Conservation (phyloP, 2,329 filamentous ascomycete genomes). For the Apiospora sp. region DNA sequence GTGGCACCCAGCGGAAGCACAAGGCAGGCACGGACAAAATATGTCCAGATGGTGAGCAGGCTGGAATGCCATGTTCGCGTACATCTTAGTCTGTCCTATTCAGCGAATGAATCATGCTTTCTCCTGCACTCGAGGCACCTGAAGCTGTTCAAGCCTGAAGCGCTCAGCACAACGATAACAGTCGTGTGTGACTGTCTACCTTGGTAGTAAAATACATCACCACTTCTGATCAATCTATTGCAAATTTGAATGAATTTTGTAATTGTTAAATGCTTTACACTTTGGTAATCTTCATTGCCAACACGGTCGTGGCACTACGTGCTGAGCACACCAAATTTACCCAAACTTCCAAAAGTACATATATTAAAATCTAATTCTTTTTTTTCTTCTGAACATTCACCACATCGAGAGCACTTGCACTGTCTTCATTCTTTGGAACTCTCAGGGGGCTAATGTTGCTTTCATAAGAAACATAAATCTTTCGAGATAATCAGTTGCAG, state of each 20-base stretch:
- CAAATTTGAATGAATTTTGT: not conserved
- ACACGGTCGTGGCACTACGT: not conserved
- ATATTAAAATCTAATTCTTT: not conserved
- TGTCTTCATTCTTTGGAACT: too few species aligned
- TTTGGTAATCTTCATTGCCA: not conserved
- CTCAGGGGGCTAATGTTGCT: too few species aligned
- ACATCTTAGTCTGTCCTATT: slow-evolving; percentile 1
- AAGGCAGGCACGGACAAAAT: not conserved
- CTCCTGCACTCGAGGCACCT: slow-evolving; percentile 14
- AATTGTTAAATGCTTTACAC: not conserved
- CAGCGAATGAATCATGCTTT: slow-evolving; percentile 22
- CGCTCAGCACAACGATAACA: not conserved
- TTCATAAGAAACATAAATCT: too few species aligned
- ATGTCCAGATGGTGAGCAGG: slow-evolving; percentile 7
- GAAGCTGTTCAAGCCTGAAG: slow-evolving; percentile 7
- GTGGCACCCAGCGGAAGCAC: not conserved
- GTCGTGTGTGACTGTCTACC: slow-evolving; percentile 5
- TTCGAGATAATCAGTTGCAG: too few species aligned
- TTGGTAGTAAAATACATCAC: slow-evolving; percentile 20
- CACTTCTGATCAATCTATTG: not conserved
- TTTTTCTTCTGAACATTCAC: too few species aligned
- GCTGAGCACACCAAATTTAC: not conserved
- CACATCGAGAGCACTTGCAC: too few species aligned
- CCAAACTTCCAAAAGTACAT: not conserved
- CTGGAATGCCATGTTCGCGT: slow-evolving; percentile 18